These are phyloP conservation scores for Diaporthe sp. DNA, from an alignment of 2,329 filamentous ascomycete genomes.

Conservation along the genomic window DNA sequence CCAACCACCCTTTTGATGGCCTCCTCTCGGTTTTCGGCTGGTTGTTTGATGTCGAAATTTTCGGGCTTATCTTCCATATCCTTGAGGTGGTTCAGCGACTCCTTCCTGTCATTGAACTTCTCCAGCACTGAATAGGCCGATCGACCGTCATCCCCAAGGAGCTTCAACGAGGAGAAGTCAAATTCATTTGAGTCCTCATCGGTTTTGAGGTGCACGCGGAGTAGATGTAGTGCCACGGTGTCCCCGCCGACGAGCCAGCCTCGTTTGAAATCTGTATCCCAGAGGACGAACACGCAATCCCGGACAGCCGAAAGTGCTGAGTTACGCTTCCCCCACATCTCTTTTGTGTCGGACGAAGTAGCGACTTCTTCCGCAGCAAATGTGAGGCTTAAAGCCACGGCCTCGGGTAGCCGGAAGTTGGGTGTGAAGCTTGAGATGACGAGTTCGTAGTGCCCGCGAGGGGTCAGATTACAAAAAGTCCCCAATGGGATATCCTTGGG, in stretches of 20 bases:
- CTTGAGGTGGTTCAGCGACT: not conserved
- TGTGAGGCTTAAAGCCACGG: accelerated
- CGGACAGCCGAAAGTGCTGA: accelerated
- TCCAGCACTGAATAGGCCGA: not conserved
- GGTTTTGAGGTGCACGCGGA: not conserved
- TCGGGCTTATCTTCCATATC: not conserved
- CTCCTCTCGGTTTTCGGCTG: not conserved
- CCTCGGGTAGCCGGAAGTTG: accelerated
- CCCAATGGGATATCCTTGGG: not conserved
- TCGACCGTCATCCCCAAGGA: not conserved
- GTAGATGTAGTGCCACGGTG: not conserved
- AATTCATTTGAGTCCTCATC: not conserved
- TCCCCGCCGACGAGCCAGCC: not conserved
- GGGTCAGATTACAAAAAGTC: not conserved
- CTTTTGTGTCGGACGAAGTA: not conserved
- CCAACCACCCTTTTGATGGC: not conserved
- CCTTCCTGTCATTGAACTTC: not conserved
- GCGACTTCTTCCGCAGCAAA: not conserved
- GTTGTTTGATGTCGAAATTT: not conserved
- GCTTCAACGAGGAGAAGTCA: not conserved
- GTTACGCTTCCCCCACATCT: not conserved
- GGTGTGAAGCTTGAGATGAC: not conserved
- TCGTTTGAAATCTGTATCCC: not conserved
- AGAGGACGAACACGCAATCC: not conserved
- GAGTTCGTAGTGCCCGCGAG: not conserved